Conservation (phyloP, 768 basidiomycete genomes). For the Mycena polygramma region DNA sequence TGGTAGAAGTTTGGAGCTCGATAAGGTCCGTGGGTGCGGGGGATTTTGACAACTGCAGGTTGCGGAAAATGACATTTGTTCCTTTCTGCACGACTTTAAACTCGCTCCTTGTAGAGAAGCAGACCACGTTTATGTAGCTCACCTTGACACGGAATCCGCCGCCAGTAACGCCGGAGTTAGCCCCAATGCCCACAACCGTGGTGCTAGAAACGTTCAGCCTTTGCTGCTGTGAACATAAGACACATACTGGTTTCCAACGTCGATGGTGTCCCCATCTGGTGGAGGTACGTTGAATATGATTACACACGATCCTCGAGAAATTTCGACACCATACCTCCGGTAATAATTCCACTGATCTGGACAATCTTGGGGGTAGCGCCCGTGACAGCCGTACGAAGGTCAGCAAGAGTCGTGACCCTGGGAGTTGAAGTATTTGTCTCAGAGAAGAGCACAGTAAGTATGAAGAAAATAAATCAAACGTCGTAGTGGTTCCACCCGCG, state of each 20-base stretch:
- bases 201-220: slow-evolving; percentile 20
- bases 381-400: slow-evolving; percentile 28
- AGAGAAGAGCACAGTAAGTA: too few species aligned
- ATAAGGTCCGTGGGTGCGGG: slow-evolving; percentile 36
- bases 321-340: slow-evolving; percentile 24
- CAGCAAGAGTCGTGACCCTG: slow-evolving; percentile 34
- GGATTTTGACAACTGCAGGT: slow-evolving; percentile 32
- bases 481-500: too few species aligned
- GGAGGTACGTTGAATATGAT: neutral
- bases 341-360: slow-evolving; percentile 33
- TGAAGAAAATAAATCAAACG: too few species aligned
- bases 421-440: neutral
- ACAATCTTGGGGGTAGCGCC: slow-evolving; percentile 32
- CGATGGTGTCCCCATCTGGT: slow-evolving; percentile 31
- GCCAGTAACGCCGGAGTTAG: slow-evolving; percentile 35
- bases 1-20: slow-evolving; percentile 34
- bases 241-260: slow-evolving; percentile 35
- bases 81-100: slow-evolving; percentile 25
- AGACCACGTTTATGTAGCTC: neutral
- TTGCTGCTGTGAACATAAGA: neutral
- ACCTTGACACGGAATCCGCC: slow-evolving; percentile 38
- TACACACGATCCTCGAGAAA: neutral
- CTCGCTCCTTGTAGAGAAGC: neutral
- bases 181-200: slow-evolving; percentile 31
- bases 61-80: slow-evolving; percentile 37